These are phyloP conservation scores for Sorghum bicolor DNA, from an alignment of 176 grass and related monocot genomes.

Conservation along the genomic window Sorghum_bicolor_NCBIv3 NC_012876.2:61525001-61525500, in stretches of 20 bases:
- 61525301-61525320: slow-evolving; percentile 30
- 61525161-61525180: slow-evolving; percentile 33
- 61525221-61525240: not conserved
- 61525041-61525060: no score
- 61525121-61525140: slow-evolving; percentile 11
- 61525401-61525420: no score
- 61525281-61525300: slow-evolving; percentile 39
- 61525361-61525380: no score
- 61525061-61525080: not conserved
- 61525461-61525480: no score
- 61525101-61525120: not conserved
- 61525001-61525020: not conserved
- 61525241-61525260: not conserved
- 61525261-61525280: not conserved
- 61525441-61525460: no score
- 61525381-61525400: no score
- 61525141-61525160: slow-evolving; percentile 32
- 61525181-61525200: not conserved
- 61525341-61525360: not conserved
- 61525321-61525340: not conserved
- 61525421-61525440: no score
- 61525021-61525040: not conserved
- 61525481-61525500: no score
- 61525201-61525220: not conserved
- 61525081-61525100: not conserved